phyloP scores from a whole-genome alignment of 345 rosid genomes.

The Anastatica hierochuntica region DNA sequence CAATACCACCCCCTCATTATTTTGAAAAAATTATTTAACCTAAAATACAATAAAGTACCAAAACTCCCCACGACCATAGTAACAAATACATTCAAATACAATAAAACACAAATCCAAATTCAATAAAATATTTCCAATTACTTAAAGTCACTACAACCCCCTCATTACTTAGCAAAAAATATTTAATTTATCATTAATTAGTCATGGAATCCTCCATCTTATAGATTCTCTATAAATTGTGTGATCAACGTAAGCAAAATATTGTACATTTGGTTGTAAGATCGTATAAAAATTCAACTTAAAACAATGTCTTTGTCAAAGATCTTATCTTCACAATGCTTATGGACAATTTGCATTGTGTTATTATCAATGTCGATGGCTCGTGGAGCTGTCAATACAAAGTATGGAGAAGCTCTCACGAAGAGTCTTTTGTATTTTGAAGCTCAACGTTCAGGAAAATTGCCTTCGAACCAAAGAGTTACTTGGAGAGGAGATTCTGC shows the following conservation, averaged over 20 bases:
- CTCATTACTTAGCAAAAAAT: no score
- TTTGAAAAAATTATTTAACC: no score
- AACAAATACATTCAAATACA: no score
- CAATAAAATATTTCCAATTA: no score
- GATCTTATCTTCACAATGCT: no score
- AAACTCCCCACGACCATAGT: no score
- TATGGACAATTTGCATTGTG: background rate
- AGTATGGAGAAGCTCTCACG: constrained; percentile 47
- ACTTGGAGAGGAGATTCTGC: constrained; percentile 62
- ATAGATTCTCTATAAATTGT: background rate
- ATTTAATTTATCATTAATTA: background rate
- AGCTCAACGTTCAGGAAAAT: constrained; percentile 66
- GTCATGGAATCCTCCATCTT: background rate
- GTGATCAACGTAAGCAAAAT: background rate
- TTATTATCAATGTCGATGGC: background rate
- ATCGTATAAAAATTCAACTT: no score
- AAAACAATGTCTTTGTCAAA: background rate
- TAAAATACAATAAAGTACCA: no score
- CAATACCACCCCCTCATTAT: no score
- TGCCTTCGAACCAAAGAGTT: constrained; percentile 53
- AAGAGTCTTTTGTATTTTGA: constrained; percentile 62
- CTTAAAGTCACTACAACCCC: no score
- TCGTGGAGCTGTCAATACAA: constrained; percentile 22
- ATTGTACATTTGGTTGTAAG: no score
- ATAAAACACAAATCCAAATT: no score